phyloP scores from a whole-genome alignment of 768 basidiomycete species.

The Mycena metata region DNA sequence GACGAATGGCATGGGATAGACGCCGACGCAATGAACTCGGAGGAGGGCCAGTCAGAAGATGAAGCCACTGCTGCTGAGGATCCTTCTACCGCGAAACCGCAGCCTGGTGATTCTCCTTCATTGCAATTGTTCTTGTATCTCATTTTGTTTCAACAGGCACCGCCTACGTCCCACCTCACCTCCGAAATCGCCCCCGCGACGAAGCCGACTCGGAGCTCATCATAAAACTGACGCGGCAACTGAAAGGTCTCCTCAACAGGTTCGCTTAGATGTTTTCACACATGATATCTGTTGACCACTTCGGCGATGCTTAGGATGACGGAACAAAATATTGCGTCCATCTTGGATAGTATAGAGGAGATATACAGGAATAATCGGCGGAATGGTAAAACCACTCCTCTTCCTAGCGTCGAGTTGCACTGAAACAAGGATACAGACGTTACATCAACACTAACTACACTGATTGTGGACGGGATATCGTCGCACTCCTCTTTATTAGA shows the following conservation, averaged over 20 bases:
- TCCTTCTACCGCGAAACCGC: constrained; percentile 22
- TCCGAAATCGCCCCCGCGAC: constrained; percentile 60
- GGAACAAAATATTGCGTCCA: constrained; percentile 87
- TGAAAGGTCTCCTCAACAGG: constrained; percentile 93
- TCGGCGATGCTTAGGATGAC: constrained; percentile 72
- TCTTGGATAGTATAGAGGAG: constrained; percentile 80
- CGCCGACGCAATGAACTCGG: constrained; percentile 9
- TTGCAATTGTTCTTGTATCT: neutral
- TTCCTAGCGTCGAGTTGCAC: constrained; percentile 1
- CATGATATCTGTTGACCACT: neutral
- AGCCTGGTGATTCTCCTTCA: constrained; percentile 16
- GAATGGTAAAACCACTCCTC: constrained; percentile 68
- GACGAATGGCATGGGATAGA: constrained; percentile 54
- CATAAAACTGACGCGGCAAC: constrained; percentile 75
- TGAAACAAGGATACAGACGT: constrained; percentile 67
- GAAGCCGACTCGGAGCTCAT: constrained; percentile 54
- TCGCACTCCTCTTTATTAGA: constrained; percentile 86
- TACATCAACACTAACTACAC: constrained; percentile 78
- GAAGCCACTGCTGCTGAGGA: constrained; percentile 35
- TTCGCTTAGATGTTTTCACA: constrained; percentile 45
- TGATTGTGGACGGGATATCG: constrained; percentile 85
- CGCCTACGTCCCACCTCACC: constrained; percentile 87
- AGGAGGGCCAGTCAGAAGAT: constrained; percentile 41
- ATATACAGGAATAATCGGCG: constrained; percentile 82
- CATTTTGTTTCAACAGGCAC: constrained; percentile 46